Base-by-base conservation (phyloP, 441 rosid species). In the Raphanus hybrid region DNA sequence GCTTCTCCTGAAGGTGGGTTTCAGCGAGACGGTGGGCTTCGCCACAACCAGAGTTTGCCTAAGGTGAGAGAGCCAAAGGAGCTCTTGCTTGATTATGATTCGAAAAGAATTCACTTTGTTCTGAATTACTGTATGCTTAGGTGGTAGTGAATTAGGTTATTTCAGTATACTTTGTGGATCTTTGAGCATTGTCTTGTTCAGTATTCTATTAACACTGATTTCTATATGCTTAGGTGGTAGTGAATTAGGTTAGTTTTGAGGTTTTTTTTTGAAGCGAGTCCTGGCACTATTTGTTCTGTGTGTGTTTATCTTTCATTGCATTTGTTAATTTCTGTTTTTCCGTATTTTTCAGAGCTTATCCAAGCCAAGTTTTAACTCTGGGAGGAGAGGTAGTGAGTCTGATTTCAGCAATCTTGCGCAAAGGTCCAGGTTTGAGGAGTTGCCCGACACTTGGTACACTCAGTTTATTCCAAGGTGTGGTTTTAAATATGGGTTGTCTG, bases 401-500 rank as follows among this genome's bases (percentile, higher is more conserved):
- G 92, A 89, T 75, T 82, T 75, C 75, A 87, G 88, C 59, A 83
- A 77, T 75, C 48, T 84, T 45, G 64, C 92, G 62, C 94, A 90
- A 78, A 87, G 93, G 72, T 82, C 82, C 10, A 87, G 90, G 86
- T 86, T 77, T 11, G 97, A 92, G 29, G 97, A 90, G 34, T 82
- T 94, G 65, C 98, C 97, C 0, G 97, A 92, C 66, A 84, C 87
- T 15, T 94, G 98, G 97, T 92, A 92, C 73, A 86, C 81, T 81
- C 94, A 87, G 82, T 92, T 91, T 73, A 83, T 89, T 0, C 92
- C 90, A 70, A 90, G 87, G 79, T 84, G 86, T 80, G 89, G 82
- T 83, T 84, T 81, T 71, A 85, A 86, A 76, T 87, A 88, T 1
- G 89, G 85, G 72, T 29, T 87, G 75, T 86, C 89, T 0, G 61